phyloP scores from a whole-genome alignment of 1,139 yeast species.

The Geotrichum klebahnii region DNA sequence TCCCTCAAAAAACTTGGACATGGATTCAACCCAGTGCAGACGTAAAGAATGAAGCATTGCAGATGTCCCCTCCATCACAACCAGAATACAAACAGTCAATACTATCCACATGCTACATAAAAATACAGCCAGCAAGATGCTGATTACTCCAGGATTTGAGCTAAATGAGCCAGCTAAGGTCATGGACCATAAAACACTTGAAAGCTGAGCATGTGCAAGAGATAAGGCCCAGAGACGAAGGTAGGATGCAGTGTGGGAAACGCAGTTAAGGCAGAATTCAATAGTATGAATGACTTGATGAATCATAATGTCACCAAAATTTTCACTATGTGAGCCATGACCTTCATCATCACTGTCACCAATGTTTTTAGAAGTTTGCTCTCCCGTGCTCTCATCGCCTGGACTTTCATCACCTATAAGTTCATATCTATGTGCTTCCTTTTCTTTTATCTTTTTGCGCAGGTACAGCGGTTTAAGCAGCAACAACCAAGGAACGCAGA shows the following conservation, averaged over 20 bases:
- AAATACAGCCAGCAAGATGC: constrained; percentile 68
- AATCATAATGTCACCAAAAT: constrained; percentile 89
- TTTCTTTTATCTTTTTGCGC: constrained; percentile 33
- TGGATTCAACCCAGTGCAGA: constrained; percentile 98
- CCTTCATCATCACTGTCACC: constrained; percentile 36
- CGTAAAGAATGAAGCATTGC: constrained; percentile 97
- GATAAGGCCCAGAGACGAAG: constrained; percentile 96
- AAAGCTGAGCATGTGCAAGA: constrained; percentile 93
- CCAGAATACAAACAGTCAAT: constrained; percentile 83
- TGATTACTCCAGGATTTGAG: constrained; percentile 59
- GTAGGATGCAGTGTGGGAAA: constrained; percentile 96
- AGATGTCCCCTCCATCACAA: constrained; percentile 96
- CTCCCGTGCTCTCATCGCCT: constrained; percentile 25
- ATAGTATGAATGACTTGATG: constrained; percentile 98
- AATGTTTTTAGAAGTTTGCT: no score
- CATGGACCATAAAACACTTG: constrained; percentile 94
- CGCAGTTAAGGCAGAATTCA: constrained; percentile 95
- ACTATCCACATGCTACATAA: constrained; percentile 94
- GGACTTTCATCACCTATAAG: constrained; percentile 19
- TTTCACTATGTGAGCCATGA: constrained; percentile 52
- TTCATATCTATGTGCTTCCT: constrained; percentile 20
- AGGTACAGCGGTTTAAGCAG: constrained; percentile 78
- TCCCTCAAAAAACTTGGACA: constrained; percentile 96
- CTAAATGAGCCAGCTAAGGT: constrained; percentile 82
- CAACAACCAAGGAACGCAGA: constrained; percentile 93